A percentile compares a stretch with the other conserved stretches of the same genome.
These are phyloP conservation scores for Raffaelea ambrosiae DNA, from an alignment of 2,329 filamentous ascomycete species.

Conservation along the genomic window DNA sequence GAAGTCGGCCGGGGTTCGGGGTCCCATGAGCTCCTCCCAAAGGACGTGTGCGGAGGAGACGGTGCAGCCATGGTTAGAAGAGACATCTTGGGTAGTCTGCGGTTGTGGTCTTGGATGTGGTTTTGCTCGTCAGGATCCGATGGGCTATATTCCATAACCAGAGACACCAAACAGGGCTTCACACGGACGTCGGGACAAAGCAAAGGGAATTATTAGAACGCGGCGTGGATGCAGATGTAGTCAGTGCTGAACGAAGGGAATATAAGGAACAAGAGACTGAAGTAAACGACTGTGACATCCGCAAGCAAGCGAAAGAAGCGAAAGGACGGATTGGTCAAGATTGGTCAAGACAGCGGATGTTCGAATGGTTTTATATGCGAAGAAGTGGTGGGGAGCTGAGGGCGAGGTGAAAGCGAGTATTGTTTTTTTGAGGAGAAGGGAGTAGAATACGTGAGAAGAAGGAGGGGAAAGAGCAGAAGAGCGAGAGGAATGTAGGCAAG, in stretches of 20 bases:
- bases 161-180: background rate
- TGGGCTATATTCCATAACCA: slow-evolving; percentile 34
- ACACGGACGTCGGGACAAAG: background rate
- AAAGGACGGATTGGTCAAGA: background rate
- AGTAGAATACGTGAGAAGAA: too few relatives aligned
- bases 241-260: too few relatives aligned
- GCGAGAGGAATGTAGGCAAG: too few relatives aligned
- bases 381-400: too few relatives aligned
- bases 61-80: slow-evolving; percentile 38
- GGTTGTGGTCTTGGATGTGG: slow-evolving; percentile 16
- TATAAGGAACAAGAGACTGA: background rate
- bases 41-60: slow-evolving; percentile 27
- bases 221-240: too few relatives aligned
- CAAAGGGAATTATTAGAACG: too few relatives aligned
- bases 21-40: slow-evolving; percentile 31
- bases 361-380: too few relatives aligned
- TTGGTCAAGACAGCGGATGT: background rate
- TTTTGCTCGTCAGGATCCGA: slow-evolving; percentile 20
- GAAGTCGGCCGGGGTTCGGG: background rate
- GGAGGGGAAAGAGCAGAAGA: too few relatives aligned
- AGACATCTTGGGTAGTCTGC: slow-evolving; percentile 34
- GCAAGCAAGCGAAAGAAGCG: background rate
- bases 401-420: too few relatives aligned
- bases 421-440: too few relatives aligned
- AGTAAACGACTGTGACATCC: background rate